These are phyloP conservation scores for Balamuthia mandrillaris DNA, from an alignment of 208 protist genomes.

Conservation along the genomic window DNA sequence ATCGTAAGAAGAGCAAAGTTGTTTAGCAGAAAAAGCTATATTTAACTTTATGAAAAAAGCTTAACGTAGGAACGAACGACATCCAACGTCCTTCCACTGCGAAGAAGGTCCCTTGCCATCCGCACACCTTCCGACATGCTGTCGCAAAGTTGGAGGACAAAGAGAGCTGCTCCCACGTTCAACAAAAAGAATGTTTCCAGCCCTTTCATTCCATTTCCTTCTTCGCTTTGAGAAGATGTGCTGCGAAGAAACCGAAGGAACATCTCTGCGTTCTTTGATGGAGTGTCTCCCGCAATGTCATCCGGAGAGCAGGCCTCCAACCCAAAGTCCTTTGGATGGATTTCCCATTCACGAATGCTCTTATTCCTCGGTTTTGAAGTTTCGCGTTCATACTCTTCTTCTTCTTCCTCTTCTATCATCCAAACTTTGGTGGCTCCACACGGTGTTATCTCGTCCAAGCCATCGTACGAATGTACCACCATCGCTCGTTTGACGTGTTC, in stretches of 20 bases:
- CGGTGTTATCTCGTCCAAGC: constrained; percentile 37
- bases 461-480: constrained; percentile 36
- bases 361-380: too few relatives aligned
- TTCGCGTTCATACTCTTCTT: not conserved
- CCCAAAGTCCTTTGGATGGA: not conserved
- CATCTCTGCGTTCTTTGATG: not conserved
- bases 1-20: too few relatives aligned
- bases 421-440: constrained; percentile 15
- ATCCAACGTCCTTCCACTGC: too few relatives aligned
- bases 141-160: too few relatives aligned
- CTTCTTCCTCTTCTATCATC: not conserved
- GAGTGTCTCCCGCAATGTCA: not conserved
- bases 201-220: not conserved
- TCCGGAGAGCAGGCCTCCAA: not conserved
- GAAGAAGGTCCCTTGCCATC: too few relatives aligned
- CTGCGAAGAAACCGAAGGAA: not conserved
- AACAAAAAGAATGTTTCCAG: not conserved
- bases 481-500: constrained; percentile 8
- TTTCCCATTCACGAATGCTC: too few relatives aligned
- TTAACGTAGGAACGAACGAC: too few relatives aligned
- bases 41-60: too few relatives aligned
- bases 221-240: not conserved
- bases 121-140: too few relatives aligned
- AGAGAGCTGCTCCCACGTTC: constrained; percentile 27
- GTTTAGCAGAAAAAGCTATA: too few relatives aligned